Base-by-base conservation (phyloP, 2,329 filamentous ascomycete genomes). In the Penicillium sp. region DNA sequence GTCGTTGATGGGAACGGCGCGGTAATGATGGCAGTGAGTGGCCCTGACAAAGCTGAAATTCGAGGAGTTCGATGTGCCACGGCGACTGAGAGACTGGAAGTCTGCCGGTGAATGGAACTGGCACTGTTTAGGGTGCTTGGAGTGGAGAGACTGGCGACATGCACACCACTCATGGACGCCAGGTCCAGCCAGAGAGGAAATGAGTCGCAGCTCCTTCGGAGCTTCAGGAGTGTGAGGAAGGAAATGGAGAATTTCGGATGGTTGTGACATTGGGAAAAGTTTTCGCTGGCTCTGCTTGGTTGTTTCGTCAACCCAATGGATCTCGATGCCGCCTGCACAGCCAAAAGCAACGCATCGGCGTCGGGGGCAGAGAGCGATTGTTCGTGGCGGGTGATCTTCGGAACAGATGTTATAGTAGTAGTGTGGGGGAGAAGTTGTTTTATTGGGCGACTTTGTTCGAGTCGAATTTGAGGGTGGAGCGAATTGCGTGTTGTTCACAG, bases 261-360 rank as follows among this genome's bases (percentile, higher is more conserved):
- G 66, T 23, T 71, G 68, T 6, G 68, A 64, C 50, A 72, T 65
- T 2, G 69, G 66, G 23, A 74, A 69, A 52, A 68, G 63, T 32
- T 66, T 66, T 36, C 63, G 62, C 27, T 67, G 60, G 27, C 66
- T 63, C 35, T 61, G 60, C 9, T 70, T 68, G 3, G 69, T 76
- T 31, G 70, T 57, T 24, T 73, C 70, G 49, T 78, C 73, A 10
- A 77, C 63, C 75, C 79, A 86, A 59, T 84, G 80, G 31, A 85
- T 67, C 58, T 85, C 82, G 42, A 85, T 78, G 1, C 81, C 79
- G 6, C 75, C 72, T 10, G 76, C 74, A 52, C 79, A 84, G 11
- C 82, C 82, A 67, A 85, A 86, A 7, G 81, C 82, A 27, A 84
- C 78, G 54, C 80, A 84, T 41, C 76, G 74, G 37, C 79, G 74